phyloP scores from a whole-genome alignment of 306 rosid species.

The Glycine tomentella region DNA sequence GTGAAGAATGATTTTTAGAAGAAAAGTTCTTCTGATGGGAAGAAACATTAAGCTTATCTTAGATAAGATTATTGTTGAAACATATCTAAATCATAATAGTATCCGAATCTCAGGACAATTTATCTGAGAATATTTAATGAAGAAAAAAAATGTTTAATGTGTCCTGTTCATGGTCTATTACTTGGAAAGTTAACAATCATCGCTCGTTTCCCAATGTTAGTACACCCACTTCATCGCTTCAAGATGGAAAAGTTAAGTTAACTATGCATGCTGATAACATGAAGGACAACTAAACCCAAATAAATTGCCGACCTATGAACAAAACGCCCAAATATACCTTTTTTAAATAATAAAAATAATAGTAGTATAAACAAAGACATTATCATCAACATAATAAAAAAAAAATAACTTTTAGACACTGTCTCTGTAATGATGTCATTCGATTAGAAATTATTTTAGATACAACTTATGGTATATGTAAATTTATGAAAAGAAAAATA shows the following conservation, averaged over 20 bases:
- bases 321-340: neutral
- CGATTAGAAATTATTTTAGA: too few species aligned
- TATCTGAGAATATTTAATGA: neutral
- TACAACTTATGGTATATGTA: too few species aligned
- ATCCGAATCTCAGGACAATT: neutral
- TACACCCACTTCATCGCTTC: neutral
- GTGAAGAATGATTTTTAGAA: neutral
- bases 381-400: too few species aligned
- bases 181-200: neutral
- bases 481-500: too few species aligned
- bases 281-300: slow-evolving; percentile 5
- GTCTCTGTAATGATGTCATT: too few species aligned
- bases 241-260: slow-evolving; percentile 1
- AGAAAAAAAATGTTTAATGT: neutral
- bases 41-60: neutral
- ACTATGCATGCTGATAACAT: neutral
- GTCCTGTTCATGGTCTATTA: neutral
- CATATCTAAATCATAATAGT: neutral
- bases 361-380: too few species aligned
- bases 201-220: neutral
- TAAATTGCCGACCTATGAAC: neutral
- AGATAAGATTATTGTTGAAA: neutral
- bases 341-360: too few species aligned
- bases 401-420: too few species aligned
- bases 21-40: neutral